Evolutionary conservation across 2,329 filamentous ascomycete species (phyloP), one percentile per base, ranked within the genome.

Genomic region (Xylariomycetidae sp.): DNA sequence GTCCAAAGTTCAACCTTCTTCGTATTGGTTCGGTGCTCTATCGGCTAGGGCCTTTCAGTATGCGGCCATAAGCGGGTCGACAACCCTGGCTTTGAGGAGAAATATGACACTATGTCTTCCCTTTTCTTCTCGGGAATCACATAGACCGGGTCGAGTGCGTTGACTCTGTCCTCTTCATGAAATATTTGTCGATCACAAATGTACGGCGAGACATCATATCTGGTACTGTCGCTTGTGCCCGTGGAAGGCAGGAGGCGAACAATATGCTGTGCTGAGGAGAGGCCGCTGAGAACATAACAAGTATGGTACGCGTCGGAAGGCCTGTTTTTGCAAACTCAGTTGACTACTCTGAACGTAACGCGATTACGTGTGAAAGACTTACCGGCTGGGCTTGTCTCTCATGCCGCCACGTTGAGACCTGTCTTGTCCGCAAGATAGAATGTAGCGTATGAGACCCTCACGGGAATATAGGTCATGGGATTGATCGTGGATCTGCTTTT

Each of bases 341-440:
- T 28, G 20, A 36, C 41, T 39, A 44, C 37, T 23, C 17, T 33
- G 27, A 16, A 13, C 13, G 18, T 14, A 26, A 27, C 38, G 25
- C 32, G 38, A 23, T 18, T 32, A 33, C 18, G 17, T 29, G 47
- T 27, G 26, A 16, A 31, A 39, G 19, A 72, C 83, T 64, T 70
- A 88, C 80, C 88, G 88, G 59, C 84, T 82, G 11, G 92, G 92
- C 64, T 98, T 98, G 63, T 98, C 92, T 53, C 89, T 76, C 59
- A 98, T 68, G 1, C 92, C 92, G 34, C 90, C 90, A 40, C 77
- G 72, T 55, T 64, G 73, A 28, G 69, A 66, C 51, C 75, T 68
- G 38, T 85, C 82, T 53, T 97, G 92, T 51, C 88, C 92, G 56
- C 89, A 96, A 47, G 77, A 80, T 11, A 97, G 70, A 40, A 97